phyloP scores from a whole-genome alignment of 129 eudicot genomes.

The Pulicaria dysenterica region DNA sequence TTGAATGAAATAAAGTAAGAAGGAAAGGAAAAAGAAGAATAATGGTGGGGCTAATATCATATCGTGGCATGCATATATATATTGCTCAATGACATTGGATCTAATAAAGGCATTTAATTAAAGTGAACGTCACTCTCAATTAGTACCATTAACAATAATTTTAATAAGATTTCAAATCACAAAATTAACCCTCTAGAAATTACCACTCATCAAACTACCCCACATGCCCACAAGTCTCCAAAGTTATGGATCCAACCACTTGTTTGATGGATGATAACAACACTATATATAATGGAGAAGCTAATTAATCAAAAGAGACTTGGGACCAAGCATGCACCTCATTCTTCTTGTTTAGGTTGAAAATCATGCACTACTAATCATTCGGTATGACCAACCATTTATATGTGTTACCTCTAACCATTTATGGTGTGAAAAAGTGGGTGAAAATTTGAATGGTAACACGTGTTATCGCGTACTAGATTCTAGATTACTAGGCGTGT shows the following conservation, averaged over 20 bases:
- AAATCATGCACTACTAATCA: not conserved
- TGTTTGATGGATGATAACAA: slow-evolving; percentile 26
- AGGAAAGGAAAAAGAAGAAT: slow-evolving; percentile 28
- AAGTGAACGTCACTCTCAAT: slow-evolving; percentile 36
- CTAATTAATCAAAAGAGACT: slow-evolving; percentile 25
- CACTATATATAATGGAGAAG: slow-evolving; percentile 30
- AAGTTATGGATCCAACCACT: slow-evolving; percentile 17
- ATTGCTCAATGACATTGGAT: slow-evolving; percentile 37
- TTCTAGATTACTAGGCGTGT: not conserved
- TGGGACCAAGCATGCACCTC: slow-evolving; percentile 40
- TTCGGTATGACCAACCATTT: too few species aligned
- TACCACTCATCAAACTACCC: slow-evolving; percentile 32
- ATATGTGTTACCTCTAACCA: too few species aligned
- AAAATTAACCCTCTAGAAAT: slow-evolving; percentile 14
- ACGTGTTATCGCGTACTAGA: too few species aligned
- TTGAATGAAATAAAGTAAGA: slow-evolving; percentile 14
- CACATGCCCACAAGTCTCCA: slow-evolving; percentile 38
- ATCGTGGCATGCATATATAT: not conserved
- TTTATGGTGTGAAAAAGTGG: too few species aligned
- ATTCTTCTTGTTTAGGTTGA: slow-evolving; percentile 23
- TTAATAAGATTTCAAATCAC: slow-evolving; percentile 26
- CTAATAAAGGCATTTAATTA: slow-evolving; percentile 25
- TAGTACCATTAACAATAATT: slow-evolving; percentile 14
- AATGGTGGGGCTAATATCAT: slow-evolving; percentile 29
- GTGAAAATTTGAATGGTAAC: too few species aligned